These are phyloP conservation scores for Parathielavia appendiculata DNA, from an alignment of 495 filamentous ascomycete genomes.

Conservation along the genomic window DNA sequence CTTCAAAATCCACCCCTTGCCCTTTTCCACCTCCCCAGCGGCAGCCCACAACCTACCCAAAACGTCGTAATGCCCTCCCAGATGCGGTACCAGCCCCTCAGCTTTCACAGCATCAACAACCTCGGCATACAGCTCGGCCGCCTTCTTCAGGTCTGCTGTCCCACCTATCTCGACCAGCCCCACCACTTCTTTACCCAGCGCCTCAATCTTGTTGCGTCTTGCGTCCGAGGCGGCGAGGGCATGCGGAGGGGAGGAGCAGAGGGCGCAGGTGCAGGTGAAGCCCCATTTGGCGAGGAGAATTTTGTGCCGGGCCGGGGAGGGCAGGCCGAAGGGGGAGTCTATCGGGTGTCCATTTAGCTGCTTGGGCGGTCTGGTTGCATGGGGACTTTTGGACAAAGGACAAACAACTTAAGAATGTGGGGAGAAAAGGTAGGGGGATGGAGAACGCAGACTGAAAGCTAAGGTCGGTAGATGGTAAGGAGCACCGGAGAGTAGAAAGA, in stretches of 20 bases:
- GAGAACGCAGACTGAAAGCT: not conserved
- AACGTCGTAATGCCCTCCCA: conserved; percentile 34
- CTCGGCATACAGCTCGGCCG: conserved; percentile 23
- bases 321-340: conserved; percentile 31
- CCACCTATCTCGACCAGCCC: conserved; percentile 18
- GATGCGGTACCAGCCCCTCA: conserved; percentile 31
- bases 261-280: conserved; percentile 33
- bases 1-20: conserved; percentile 24
- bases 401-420: no score
- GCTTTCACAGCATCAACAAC: conserved; percentile 26
- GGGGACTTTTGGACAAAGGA: no score
- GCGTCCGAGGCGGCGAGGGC: conserved; percentile 26
- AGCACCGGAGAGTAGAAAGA: not conserved
- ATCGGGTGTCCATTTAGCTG: not conserved
- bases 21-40: conserved; percentile 22
- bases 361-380: no score
- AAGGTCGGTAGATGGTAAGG: not conserved
- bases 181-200: conserved; percentile 24
- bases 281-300: conserved; percentile 33
- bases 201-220: conserved; percentile 23
- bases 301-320: conserved; percentile 25
- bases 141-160: conserved; percentile 11
- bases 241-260: conserved; percentile 29
- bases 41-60: conserved; percentile 28
- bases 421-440: no score